Base-by-base conservation (phyloP, 2,329 filamentous ascomycete genomes). In the Didymella sp. region DNA sequence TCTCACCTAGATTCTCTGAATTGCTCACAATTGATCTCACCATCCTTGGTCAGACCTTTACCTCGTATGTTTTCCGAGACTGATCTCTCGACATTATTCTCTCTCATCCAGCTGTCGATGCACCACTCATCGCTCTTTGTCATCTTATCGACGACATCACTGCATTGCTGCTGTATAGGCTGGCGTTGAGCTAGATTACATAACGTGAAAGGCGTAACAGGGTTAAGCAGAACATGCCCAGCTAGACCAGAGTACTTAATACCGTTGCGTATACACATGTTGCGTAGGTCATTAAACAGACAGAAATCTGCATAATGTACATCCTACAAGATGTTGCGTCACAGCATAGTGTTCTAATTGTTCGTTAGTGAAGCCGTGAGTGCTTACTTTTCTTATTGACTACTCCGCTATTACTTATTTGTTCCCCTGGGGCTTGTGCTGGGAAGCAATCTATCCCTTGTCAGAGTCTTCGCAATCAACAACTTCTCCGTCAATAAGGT, bases 81-180 rank as follows among this genome's bases (percentile, higher is more conserved):
- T 15, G 6, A 47, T 31, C 4, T 51, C 48, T 6, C n/a, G n/a
- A n/a, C n/a, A n/a, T n/a, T n/a, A n/a, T 64, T 30, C 19, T 58
- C 49, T 15, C 24, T 35, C 48, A 33, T 28, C 45, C 12, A 45
- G 22, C 64, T 67, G 12, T 59, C 57, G 9, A 43, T 40, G 38
- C 64, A 69, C 59, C 54, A 60, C 9, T 59, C 44, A 4, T 43
- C 35, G n/a, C 58, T 60, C 9, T 30, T 44, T 13, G 24, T 31
- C 6, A 48, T 13, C 13, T 24, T 46, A 28, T 59, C 9, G 1
- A 40, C 25, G 1, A 63, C 27, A 21, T 25, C 25, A 13, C 4
- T 19, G 28, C 64, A 69, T 11, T 57, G 59, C 5, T 41, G 40
- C 11, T 41, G 60, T 19, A 60, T 54, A 6, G 51, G 49, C 24